Conservation (phyloP, 2,329 filamentous ascomycete genomes). For the Fusarium continuum region DNA sequence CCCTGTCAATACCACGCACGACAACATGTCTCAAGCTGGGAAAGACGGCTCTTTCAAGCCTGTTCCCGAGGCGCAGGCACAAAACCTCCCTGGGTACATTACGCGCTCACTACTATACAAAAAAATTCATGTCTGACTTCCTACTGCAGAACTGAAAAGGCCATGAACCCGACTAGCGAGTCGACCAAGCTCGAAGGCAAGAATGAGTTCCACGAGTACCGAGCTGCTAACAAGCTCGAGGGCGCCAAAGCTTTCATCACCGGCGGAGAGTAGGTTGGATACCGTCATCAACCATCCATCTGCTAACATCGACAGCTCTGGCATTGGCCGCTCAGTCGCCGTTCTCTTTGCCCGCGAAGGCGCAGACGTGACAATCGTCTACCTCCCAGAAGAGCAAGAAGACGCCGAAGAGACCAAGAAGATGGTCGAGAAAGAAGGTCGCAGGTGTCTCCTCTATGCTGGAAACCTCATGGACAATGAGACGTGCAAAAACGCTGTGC, state of each 20-base stretch:
- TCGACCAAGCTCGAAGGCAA: conserved; percentile 53
- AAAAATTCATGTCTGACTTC: neutral
- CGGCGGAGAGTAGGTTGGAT: conserved; percentile 60
- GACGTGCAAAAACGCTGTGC: conserved; percentile 60
- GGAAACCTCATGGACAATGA: conserved; percentile 60
- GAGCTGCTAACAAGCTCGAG: conserved; percentile 58
- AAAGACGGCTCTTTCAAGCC: conserved; percentile 48
- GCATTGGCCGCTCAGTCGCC: conserved; percentile 64
- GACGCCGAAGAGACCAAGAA: conserved; percentile 64
- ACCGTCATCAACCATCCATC: rapidly evolving
- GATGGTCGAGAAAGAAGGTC: conserved; percentile 60
- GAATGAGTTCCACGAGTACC: conserved; percentile 49
- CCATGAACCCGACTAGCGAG: conserved; percentile 53
- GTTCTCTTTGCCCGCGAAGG: conserved; percentile 67
- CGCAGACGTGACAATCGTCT: conserved; percentile 64
- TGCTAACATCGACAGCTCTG: conserved; percentile 51
- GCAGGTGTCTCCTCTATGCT: conserved; percentile 57
- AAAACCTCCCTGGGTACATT: conserved; percentile 51
- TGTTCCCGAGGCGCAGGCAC: conserved; percentile 47
- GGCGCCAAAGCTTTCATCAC: conserved; percentile 63
- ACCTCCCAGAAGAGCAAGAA: conserved; percentile 63
- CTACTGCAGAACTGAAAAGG: conserved; percentile 46
- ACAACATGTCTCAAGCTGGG: conserved; percentile 33
- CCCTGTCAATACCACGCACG: neutral
- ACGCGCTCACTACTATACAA: neutral